Evolutionary conservation across 2,329 filamentous ascomycete genomes (phyloP), one percentile per base, ranked within the genome.

Genomic region (Fusarium xylarioides): DNA sequence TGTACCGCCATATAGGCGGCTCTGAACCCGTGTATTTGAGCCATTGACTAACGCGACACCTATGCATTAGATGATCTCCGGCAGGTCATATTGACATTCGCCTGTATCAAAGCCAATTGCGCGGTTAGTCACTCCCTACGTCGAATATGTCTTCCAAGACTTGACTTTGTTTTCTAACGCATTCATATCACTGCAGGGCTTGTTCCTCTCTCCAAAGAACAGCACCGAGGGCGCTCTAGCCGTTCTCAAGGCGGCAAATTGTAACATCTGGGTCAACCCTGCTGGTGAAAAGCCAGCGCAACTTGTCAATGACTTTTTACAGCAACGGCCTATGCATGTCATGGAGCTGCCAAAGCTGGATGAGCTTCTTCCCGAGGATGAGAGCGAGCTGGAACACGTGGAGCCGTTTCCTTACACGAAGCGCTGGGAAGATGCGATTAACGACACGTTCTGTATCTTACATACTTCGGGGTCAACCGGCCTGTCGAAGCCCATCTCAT

Each of bases 381-480:
- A 63, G 75, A 15, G 55, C 67, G 21, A 49, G 21, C 10, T 57
- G 71, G 7, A 32, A 52, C 4, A 53, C 63, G 1, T 32, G 15
- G 19, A 73, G 40, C 57, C 70, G 8, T 83, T 79, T 26, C 70
- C 71, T 0, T 84, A 82, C 47, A 12, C 71, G 3, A 81, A 80
- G 60, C 78, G 76, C 2, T 84, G 80, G n/a, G 78, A 81, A 5
- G 73, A 79, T 5, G 81, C 80, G 11, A 70, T 68, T 0, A 69
- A 79, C 35, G 82, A 84, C 6, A 80, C 81, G 0, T 81, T 84
- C 11, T 78, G 81, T 38, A 77, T 82, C 34, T 62, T 84, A 3
- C 83, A 85, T 58, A 85, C 83, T 0, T 85, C 82, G 7, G 84
- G 84, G 2, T 80, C 81, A 3, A 85, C 84, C 3, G 83, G 84